These are phyloP conservation scores for Rhodamnia argentea DNA, from an alignment of 345 rosid species.

Conservation along the genomic window DNA sequence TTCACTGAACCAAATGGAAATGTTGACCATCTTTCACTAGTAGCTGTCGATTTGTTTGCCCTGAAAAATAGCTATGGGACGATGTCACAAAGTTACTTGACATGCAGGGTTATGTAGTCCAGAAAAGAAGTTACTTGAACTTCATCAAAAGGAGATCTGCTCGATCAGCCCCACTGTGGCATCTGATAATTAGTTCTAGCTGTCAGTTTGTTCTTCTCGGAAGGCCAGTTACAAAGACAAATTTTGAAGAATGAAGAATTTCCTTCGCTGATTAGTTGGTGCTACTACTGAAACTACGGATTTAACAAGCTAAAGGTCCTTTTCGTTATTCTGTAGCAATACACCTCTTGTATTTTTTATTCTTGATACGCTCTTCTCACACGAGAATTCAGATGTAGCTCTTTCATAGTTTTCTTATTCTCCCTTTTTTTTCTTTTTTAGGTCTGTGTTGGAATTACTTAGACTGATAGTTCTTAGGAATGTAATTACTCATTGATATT, in stretches of 20 bases:
- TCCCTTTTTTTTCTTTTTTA: background rate
- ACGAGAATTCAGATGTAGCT: background rate
- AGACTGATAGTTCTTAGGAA: background rate
- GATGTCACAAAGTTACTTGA: background rate
- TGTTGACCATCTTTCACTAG: background rate
- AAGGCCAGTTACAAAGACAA: background rate
- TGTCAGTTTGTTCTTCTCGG: background rate
- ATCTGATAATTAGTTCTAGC: constrained; percentile 31
- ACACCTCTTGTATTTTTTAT: background rate
- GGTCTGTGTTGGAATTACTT: background rate
- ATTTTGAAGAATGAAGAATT: background rate
- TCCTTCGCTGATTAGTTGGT: background rate
- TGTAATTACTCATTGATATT: background rate
- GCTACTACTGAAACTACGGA: background rate
- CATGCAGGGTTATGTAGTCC: constrained; percentile 74
- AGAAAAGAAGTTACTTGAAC: constrained; percentile 58
- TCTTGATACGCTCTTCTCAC: background rate
- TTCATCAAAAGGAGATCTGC: constrained; percentile 66
- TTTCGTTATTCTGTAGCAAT: background rate
- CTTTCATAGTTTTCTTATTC: background rate
- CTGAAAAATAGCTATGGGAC: background rate
- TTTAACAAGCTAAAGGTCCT: background rate
- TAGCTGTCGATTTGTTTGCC: background rate
- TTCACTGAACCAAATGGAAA: background rate
- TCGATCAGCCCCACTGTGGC: constrained; percentile 58